These are phyloP conservation scores for Pouteria glomerata DNA, from an alignment of 148 eudicot genomes.

Conservation along the genomic window DNA sequence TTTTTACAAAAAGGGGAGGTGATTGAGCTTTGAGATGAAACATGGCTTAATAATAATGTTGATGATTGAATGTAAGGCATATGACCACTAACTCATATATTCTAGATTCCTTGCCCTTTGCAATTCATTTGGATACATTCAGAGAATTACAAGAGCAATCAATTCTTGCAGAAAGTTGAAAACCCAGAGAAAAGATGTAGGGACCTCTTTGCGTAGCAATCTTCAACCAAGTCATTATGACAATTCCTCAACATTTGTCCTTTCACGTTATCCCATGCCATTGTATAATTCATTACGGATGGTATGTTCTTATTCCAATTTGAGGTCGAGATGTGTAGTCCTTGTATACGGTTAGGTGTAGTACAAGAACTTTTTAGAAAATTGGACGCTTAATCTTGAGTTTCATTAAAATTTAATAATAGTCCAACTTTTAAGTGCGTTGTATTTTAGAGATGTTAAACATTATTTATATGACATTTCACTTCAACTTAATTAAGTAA, in stretches of 20 bases:
- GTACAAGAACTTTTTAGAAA: too few species aligned
- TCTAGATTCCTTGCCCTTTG: constrained; percentile 7
- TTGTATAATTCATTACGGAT: not conserved
- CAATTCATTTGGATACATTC: constrained; percentile 8
- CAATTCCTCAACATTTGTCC: constrained; percentile 11
- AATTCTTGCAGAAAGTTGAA: constrained; percentile 3
- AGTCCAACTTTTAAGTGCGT: too few species aligned
- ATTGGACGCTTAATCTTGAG: too few species aligned
- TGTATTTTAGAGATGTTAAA: too few species aligned
- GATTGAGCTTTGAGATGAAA: not conserved
- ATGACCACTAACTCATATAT: not conserved
- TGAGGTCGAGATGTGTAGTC: not conserved
- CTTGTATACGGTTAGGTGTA: too few species aligned
- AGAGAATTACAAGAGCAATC: constrained; percentile 2
- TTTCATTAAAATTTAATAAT: too few species aligned
- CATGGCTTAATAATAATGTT: not conserved
- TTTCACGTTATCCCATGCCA: constrained; percentile 7
- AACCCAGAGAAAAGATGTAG: constrained; percentile 1
- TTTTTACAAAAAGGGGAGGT: not conserved
- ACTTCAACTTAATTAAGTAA: too few species aligned
- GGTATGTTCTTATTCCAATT: not conserved
- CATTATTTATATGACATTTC: too few species aligned
- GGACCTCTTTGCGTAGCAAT: constrained; percentile 9
- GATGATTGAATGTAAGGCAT: not conserved
- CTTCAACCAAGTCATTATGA: constrained; percentile 8